A percentile compares a stretch with the other conserved stretches of the same genome.
These are phyloP conservation scores for Penicillium sumatraense DNA, from an alignment of 2,329 filamentous ascomycete genomes.

Conservation along the genomic window DNA sequence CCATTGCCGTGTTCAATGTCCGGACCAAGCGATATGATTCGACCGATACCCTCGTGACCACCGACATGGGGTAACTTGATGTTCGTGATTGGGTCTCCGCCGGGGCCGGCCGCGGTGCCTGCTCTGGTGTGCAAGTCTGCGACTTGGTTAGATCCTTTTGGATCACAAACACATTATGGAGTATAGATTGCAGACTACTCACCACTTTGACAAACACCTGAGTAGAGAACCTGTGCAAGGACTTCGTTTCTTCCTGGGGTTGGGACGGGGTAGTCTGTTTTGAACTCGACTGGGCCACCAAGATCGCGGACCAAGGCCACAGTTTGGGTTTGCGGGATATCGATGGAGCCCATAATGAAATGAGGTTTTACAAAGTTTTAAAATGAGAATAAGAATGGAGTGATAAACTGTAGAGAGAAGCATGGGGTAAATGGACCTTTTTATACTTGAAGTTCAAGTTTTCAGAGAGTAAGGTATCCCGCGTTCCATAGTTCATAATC, in stretches of 20 bases:
- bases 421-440: background rate
- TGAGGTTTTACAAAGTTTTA: background rate
- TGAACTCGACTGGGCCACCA: conserved; percentile 47
- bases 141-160: background rate
- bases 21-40: conserved; percentile 46
- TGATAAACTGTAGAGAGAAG: background rate
- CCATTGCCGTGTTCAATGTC: conserved; percentile 34
- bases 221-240: conserved; percentile 51
- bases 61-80: conserved; percentile 53
- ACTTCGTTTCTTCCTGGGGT: conserved; percentile 47
- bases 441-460: background rate
- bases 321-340: conserved; percentile 37
- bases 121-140: conserved; percentile 48
- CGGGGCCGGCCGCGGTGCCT: conserved; percentile 43
- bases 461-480: background rate
- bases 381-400: background rate
- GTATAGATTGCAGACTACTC: conserved; percentile 14
- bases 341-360: conserved; percentile 13
- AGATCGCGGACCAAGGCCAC: conserved; percentile 48
- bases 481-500: background rate
- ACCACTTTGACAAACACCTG: conserved; percentile 52
- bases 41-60: conserved; percentile 52
- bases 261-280: conserved; percentile 48
- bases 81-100: conserved; percentile 48
- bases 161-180: background rate